A percentile compares a stretch with the other conserved stretches of the same genome.
Evolutionary conservation across 2,329 filamentous ascomycete species (phyloP).

Genomic region (Ampelomyces quisqualis): DNA sequence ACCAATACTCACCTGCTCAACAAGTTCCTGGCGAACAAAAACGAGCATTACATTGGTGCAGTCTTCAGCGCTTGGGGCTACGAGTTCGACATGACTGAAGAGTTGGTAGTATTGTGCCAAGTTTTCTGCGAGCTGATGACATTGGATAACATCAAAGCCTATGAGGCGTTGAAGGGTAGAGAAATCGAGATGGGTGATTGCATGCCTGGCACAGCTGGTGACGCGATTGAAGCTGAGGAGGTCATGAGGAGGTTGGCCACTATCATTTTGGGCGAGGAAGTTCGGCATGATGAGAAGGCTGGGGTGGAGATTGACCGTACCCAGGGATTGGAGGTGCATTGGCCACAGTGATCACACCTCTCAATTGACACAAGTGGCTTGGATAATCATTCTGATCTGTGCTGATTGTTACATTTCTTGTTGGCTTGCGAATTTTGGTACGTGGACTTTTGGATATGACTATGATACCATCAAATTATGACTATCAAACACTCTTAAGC

Average conservation of each 20-base stretch:
- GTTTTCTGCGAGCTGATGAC: slow-evolving; percentile 38
- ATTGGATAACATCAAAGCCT: slow-evolving; percentile 28
- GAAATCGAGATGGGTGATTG: slow-evolving; percentile 35
- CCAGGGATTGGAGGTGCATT: slow-evolving; percentile 16
- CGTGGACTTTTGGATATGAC: slow-evolving; percentile 3
- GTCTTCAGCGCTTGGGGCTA: slow-evolving; percentile 41
- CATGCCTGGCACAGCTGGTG: slow-evolving; percentile 22
- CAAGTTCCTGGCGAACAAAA: slow-evolving; percentile 23
- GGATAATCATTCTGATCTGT: background rate
- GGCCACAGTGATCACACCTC: slow-evolving; percentile 16
- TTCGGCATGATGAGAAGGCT: slow-evolving; percentile 39
- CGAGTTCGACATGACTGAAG: slow-evolving; percentile 32
- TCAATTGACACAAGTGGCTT: too few relatives aligned
- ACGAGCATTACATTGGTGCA: slow-evolving; percentile 31
- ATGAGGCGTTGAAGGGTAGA: slow-evolving; percentile 25
- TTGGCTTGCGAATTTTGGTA: background rate
- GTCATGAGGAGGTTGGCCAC: slow-evolving; percentile 37
- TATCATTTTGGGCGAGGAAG: slow-evolving; percentile 36
- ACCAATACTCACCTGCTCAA: slow-evolving; percentile 35
- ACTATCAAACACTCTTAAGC: background rate
- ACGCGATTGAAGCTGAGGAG: slow-evolving; percentile 24
- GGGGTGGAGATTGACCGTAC: slow-evolving; percentile 25
- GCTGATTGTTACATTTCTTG: background rate
- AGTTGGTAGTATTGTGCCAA: slow-evolving; percentile 36
- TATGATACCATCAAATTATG: slow-evolving; percentile 1